phyloP scores from a whole-genome alignment of 164 flowering plant species.

The Berberis thunbergii region DNA sequence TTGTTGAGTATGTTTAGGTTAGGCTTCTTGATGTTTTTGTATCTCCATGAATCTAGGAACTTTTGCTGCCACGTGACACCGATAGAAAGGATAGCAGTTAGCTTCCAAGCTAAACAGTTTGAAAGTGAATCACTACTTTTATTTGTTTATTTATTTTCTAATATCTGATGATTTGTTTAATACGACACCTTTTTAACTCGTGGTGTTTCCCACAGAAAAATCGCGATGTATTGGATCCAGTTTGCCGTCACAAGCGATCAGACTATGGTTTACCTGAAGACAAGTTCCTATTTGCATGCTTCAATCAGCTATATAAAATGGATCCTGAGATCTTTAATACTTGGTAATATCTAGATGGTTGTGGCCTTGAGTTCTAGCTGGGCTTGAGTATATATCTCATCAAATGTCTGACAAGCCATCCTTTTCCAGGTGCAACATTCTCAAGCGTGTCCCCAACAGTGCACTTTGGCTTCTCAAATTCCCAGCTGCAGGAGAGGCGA shows the following conservation, averaged over 20 bases:
- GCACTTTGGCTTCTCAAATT: conserved; percentile 96
- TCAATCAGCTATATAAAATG: conserved; percentile 98
- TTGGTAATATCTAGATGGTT: conserved; percentile 42
- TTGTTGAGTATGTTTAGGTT: no score
- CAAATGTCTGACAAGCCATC: neutral
- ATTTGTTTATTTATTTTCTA: no score
- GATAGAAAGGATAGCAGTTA: no score
- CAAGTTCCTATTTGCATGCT: conserved; percentile 89
- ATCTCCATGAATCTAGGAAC: no score
- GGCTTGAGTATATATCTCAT: neutral
- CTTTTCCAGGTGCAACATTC: conserved; percentile 83
- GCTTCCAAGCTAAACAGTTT: no score
- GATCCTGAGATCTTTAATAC: conserved; percentile 86
- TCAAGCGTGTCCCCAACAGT: conserved; percentile 89
- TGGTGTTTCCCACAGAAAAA: conserved; percentile 55
- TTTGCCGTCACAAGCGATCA: conserved; percentile 63
- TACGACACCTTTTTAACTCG: neutral
- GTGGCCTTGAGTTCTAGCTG: no score
- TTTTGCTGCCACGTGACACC: no score
- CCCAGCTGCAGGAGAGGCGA: conserved; percentile 97
- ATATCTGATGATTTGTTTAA: neutral
- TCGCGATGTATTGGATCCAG: conserved; percentile 74
- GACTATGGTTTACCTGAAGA: conserved; percentile 93
- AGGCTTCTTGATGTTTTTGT: no score
- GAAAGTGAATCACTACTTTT: no score